These are phyloP conservation scores for Hirsutella rhossiliensis DNA, from an alignment of 2,329 filamentous ascomycete genomes.

Conservation along the genomic window DNA sequence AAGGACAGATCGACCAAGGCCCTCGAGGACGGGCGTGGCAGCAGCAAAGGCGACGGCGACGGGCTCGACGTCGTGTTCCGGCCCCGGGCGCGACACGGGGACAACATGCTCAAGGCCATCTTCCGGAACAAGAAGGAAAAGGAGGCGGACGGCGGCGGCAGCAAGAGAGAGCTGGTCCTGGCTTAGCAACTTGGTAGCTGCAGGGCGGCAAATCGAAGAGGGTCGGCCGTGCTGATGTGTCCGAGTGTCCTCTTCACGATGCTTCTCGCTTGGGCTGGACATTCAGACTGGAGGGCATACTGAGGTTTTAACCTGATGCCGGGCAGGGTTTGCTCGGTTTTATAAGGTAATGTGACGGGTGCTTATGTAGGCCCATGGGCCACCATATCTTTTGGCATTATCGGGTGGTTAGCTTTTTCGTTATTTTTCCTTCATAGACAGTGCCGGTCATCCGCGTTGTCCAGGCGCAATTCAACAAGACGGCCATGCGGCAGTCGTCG, in stretches of 20 bases:
- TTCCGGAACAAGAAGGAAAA: conserved; percentile 45
- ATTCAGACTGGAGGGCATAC: no score
- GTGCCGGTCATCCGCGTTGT: no score
- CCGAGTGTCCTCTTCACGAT: background rate
- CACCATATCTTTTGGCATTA: no score
- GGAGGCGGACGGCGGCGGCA: conserved; percentile 20
- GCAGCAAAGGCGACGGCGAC: conserved; percentile 21
- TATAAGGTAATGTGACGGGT: no score
- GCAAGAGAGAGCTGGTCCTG: conserved; percentile 14
- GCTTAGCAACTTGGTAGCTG: conserved; percentile 8
- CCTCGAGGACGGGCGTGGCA: conserved; percentile 22
- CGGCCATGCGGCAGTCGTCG: no score
- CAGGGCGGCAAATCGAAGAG: background rate
- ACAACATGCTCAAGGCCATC: conserved; percentile 44
- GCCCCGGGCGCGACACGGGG: conserved; percentile 30
- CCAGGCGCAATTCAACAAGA: no score
- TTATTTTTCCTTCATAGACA: no score
- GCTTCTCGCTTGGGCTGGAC: background rate
- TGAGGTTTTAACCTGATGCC: no score
- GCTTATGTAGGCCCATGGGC: no score
- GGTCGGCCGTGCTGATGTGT: background rate
- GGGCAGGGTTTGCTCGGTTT: no score
- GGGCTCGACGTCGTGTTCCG: conserved; percentile 26
- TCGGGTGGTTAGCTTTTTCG: no score
- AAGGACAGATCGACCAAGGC: conserved; percentile 18